Percentiles rank a stretch among this genome's conserved stretches.
Evolutionary conservation across 306 rosid genomes (phyloP).

Genomic region (Quercus rubra): DNA sequence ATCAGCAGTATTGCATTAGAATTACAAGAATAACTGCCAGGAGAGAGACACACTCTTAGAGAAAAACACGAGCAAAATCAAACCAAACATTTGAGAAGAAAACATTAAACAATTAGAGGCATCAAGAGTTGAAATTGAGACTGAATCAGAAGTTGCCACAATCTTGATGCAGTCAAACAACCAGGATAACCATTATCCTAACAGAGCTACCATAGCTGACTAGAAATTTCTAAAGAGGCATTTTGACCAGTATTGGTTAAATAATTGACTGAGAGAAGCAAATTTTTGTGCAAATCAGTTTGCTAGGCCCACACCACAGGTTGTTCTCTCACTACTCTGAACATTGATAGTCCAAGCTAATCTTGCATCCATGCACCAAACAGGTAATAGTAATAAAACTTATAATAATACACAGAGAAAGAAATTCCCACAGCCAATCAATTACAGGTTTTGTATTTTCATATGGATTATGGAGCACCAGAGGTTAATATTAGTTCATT

Average conservation of each 20-base stretch:
- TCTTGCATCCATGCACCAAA: background rate
- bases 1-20: no score
- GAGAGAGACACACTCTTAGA: no score
- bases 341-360: background rate
- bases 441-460: background rate
- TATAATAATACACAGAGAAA: background rate
- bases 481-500: background rate
- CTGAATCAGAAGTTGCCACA: conserved; percentile 3
- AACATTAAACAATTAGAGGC: background rate
- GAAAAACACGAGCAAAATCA: no score
- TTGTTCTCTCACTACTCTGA: background rate
- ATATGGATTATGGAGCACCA: background rate
- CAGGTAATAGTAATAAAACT: background rate
- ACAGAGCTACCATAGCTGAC: background rate
- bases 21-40: no score
- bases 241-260: background rate
- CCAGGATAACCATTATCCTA: background rate
- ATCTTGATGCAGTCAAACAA: background rate
- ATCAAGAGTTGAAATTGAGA: background rate
- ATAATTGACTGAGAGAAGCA: conserved; percentile 2
- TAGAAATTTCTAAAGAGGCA: background rate
- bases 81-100: no score
- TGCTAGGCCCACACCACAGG: background rate
- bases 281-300: background rate
- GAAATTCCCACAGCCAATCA: background rate